Percentiles rank a stretch among this genome's conserved stretches.
phyloP scores from a whole-genome alignment of 352 stramenopile genomes.

The Aphanomyces stellatus region DNA sequence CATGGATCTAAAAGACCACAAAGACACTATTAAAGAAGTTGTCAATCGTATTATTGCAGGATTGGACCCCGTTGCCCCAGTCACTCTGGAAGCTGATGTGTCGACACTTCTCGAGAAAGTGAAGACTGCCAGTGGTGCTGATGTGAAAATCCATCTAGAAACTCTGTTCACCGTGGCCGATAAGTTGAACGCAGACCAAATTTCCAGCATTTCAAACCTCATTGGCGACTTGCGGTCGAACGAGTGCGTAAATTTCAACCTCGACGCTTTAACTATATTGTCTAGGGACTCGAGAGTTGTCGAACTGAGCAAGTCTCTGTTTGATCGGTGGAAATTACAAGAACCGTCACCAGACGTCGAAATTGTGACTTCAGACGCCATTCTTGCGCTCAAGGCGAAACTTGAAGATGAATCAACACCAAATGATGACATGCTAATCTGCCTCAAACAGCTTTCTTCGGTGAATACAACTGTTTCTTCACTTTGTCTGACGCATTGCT shows the following conservation, averaged over 20 bases:
- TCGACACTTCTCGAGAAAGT: conserved; percentile 5
- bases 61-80: conserved; percentile 33
- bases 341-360: conserved; percentile 40
- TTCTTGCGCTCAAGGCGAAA: conserved; percentile 50
- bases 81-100: neutral
- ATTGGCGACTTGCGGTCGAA: too few relatives aligned
- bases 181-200: too few relatives aligned
- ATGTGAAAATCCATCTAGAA: too few relatives aligned
- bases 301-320: conserved; percentile 26
- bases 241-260: too few relatives aligned
- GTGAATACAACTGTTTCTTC: conserved; percentile 21
- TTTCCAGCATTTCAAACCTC: too few relatives aligned
- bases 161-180: too few relatives aligned
- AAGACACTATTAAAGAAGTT: conserved; percentile 62
- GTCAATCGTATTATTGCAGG: conserved; percentile 65
- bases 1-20: conserved; percentile 66
- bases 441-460: conserved; percentile 43
- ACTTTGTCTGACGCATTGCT: neutral
- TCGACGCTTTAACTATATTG: too few relatives aligned
- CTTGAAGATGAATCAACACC: conserved; percentile 38
- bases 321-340: conserved; percentile 33
- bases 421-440: conserved; percentile 58
- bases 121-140: too few relatives aligned
- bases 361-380: too few relatives aligned
- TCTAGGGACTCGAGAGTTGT: neutral